Percentiles rank a stretch among this genome's conserved stretches.
phyloP scores from a whole-genome alignment of 1,284 basidiomycete species.

The Ceratobasidium sp. region DNA sequence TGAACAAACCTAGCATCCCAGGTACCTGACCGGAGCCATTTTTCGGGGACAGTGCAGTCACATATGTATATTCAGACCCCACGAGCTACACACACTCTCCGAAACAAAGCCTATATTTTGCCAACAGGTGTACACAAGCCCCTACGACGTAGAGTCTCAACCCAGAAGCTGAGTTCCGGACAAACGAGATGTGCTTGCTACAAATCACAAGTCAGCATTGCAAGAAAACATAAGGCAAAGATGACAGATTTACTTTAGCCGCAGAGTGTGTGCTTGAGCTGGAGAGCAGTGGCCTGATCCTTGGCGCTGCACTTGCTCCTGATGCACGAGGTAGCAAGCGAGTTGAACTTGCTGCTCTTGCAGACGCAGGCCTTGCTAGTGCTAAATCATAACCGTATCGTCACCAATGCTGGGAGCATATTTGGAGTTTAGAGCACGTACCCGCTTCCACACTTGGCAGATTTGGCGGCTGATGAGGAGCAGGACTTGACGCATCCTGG shows the following conservation, averaged over 20 bases:
- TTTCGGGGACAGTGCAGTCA: neutral
- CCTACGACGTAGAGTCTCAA: constrained; percentile 6
- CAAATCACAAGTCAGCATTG: neutral
- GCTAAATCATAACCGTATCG: neutral
- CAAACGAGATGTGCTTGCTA: neutral
- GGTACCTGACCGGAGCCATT: too few relatives aligned
- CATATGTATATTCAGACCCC: neutral
- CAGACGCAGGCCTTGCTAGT: constrained; percentile 9
- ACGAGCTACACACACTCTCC: neutral
- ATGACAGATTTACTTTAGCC: neutral
- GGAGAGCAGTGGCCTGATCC: neutral
- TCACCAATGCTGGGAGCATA: neutral
- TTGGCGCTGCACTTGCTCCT: neutral
- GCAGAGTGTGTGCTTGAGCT: constrained; percentile 7
- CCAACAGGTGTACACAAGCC: neutral
- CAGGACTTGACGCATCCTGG: constrained; percentile 5
- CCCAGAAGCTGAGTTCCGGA: neutral
- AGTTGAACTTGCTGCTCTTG: neutral
- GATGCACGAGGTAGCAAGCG: neutral
- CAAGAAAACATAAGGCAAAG: neutral
- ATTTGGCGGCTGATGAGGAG: neutral
- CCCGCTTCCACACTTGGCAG: constrained; percentile 1
- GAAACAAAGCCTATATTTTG: neutral
- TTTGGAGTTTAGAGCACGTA: too few relatives aligned
- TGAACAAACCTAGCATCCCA: too few relatives aligned